Evolutionary conservation across 2,329 filamentous ascomycete genomes (phyloP).

Genomic region (Neurospora crassa): DNA sequence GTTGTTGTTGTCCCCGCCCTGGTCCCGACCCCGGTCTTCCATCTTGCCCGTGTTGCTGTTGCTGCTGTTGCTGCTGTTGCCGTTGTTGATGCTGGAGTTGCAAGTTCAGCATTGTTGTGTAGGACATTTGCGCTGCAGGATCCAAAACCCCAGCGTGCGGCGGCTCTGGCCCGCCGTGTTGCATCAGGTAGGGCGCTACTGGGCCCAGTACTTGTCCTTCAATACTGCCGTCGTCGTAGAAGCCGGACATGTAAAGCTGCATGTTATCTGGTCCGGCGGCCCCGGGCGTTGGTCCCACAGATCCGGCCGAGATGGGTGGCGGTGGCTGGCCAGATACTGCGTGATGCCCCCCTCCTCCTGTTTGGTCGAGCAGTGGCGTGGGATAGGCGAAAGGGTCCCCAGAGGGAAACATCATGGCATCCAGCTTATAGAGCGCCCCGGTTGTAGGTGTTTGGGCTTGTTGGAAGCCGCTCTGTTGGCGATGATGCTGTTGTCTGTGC

Average conservation of each 20-base stretch:
- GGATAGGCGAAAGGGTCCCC: conserved; percentile 72
- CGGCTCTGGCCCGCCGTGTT: conserved; percentile 29
- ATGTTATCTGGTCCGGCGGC: conserved; percentile 25
- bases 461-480: conserved; percentile 15
- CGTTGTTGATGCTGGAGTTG: conserved; percentile 25
- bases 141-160: conserved; percentile 29
- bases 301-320: not conserved
- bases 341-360: conserved; percentile 13
- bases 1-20: not conserved
- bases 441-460: conserved; percentile 22
- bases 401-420: conserved; percentile 72
- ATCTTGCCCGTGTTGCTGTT: conserved; percentile 4
- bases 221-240: conserved; percentile 47
- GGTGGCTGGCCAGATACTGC: not conserved
- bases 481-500: conserved; percentile 3
- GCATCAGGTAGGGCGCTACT: conserved; percentile 61
- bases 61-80: conserved; percentile 22
- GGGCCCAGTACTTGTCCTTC: conserved; percentile 66
- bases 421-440: conserved; percentile 53
- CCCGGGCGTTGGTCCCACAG: conserved; percentile 18
- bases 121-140: conserved; percentile 35
- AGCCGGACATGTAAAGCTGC: conserved; percentile 41
- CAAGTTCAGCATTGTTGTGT: conserved; percentile 33
- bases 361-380: conserved; percentile 26
- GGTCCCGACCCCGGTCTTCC: not conserved